Evolutionary conservation across 78 protist species (phyloP).

Genomic region (Dictyostelium firmibasis): DNA sequence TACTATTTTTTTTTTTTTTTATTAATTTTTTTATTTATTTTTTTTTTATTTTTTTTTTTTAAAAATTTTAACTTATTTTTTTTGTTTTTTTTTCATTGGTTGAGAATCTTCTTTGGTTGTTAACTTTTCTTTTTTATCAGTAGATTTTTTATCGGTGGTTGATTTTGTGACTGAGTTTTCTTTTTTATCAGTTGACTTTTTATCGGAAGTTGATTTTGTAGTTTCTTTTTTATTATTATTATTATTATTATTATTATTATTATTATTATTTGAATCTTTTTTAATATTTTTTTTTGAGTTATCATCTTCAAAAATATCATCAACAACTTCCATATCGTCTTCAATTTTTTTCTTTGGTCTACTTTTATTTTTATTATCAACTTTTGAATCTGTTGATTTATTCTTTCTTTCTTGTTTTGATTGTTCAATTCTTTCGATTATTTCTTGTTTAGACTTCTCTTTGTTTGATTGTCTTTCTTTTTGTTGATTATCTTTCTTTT

Average conservation of each 20-base stretch:
- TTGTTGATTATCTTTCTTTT: conserved; percentile 5
- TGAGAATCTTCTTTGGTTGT: not conserved
- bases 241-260: not conserved
- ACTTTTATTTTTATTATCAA: conserved; percentile 55
- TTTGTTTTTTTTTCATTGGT: conserved; percentile 4
- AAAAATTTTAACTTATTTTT: not conserved
- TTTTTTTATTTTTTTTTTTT: not conserved
- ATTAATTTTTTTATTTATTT: too few species aligned
- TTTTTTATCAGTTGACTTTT: not conserved
- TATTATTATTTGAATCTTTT: not conserved
- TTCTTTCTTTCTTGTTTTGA: conserved; percentile 16
- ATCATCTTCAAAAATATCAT: not conserved
- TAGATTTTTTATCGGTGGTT: not conserved
- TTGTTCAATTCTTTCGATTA: conserved; percentile 24
- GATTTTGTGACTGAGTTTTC: not conserved
- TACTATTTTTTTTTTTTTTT: too few species aligned
- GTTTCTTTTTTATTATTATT: not conserved
- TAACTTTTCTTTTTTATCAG: not conserved
- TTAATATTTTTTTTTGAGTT: not conserved
- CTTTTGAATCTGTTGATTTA: conserved; percentile 29
- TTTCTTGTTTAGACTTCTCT: not conserved
- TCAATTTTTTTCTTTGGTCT: conserved; percentile 52
- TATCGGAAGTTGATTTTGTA: not conserved
- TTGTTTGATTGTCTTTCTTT: not conserved
- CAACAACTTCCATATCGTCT: conserved; percentile 34